Evolutionary conservation across 257 asterid genomes (phyloP).

Genomic region (Osmanthus fragrans): DNA sequence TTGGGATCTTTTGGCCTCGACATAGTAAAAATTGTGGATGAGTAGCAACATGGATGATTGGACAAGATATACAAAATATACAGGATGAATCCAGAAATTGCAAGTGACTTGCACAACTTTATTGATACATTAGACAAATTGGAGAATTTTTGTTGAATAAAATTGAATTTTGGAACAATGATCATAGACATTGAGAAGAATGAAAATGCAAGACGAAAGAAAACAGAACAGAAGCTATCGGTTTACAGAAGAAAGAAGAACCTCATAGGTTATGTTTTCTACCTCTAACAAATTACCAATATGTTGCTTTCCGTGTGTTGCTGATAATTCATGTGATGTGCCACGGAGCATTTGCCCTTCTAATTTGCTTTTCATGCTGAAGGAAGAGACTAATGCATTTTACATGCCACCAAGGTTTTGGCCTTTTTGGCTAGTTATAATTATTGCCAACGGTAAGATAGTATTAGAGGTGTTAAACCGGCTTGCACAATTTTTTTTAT

Average conservation of each 20-base stretch:
- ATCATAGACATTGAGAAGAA: background rate
- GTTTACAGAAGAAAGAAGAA: background rate
- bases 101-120: conserved; percentile 13
- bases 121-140: background rate
- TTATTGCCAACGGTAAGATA: too few relatives aligned
- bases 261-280: background rate
- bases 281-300: background rate
- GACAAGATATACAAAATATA: conserved; percentile 23
- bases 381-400: conserved; percentile 17
- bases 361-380: conserved; percentile 4
- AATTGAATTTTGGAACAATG: conserved; percentile 8
- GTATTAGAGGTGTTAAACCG: too few relatives aligned
- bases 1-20: conserved; percentile 1
- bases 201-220: background rate
- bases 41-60: conserved; percentile 1
- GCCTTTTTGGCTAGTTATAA: background rate
- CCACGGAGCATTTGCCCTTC: background rate
- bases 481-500: too few relatives aligned
- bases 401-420: conserved; percentile 18
- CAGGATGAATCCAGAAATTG: conserved; percentile 18
- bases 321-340: conserved; percentile 24
- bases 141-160: background rate
- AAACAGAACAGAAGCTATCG: background rate
- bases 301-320: background rate
- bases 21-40: conserved; percentile 6